These are phyloP conservation scores for Crithidia thermophila DNA, from an alignment of 208 protist species.

Conservation along the genomic window DNA sequence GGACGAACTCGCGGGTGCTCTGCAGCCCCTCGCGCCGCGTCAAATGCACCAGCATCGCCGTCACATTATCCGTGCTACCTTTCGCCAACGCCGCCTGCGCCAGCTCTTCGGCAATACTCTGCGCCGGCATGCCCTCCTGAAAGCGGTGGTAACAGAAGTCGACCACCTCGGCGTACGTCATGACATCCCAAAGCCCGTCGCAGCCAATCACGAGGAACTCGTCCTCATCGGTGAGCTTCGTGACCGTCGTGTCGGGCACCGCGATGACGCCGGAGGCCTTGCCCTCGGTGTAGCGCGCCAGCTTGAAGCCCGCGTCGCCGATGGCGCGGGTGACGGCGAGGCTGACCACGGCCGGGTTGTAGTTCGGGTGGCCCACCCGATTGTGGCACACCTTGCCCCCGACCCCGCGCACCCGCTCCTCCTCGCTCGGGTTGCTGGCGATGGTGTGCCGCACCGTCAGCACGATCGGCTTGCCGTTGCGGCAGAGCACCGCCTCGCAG, in stretches of 20 bases:
- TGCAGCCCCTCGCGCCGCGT: slow-evolving; percentile 31
- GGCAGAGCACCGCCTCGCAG: slow-evolving; percentile 84
- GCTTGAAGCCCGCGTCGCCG: slow-evolving; percentile 95
- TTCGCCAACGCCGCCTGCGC: slow-evolving; percentile 77
- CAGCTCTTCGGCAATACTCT: slow-evolving; percentile 62
- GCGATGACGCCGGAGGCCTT: slow-evolving; percentile 83
- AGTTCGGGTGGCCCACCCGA: slow-evolving; percentile 93
- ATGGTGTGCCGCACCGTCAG: slow-evolving; percentile 88
- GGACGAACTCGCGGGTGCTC: slow-evolving; percentile 40
- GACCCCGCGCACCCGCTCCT: slow-evolving; percentile 83
- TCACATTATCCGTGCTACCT: slow-evolving; percentile 92
- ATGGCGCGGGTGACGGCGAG: slow-evolving; percentile 94
- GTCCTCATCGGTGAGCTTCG: slow-evolving; percentile 74
- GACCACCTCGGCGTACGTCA: slow-evolving; percentile 90
- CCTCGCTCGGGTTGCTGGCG: slow-evolving; percentile 68
- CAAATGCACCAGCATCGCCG: slow-evolving; percentile 70
- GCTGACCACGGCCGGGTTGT: slow-evolving; percentile 87
- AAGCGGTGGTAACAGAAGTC: slow-evolving; percentile 78
- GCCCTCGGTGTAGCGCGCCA: slow-evolving; percentile 80
- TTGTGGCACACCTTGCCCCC: slow-evolving; percentile 92
- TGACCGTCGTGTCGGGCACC: slow-evolving; percentile 65
- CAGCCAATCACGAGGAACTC: slow-evolving; percentile 94
- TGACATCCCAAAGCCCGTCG: slow-evolving; percentile 95
- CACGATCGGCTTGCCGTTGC: slow-evolving; percentile 65
- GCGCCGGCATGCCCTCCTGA: slow-evolving; percentile 45